phyloP scores from a whole-genome alignment of 208 protist species.

The Trypanosoma vivax region DNA sequence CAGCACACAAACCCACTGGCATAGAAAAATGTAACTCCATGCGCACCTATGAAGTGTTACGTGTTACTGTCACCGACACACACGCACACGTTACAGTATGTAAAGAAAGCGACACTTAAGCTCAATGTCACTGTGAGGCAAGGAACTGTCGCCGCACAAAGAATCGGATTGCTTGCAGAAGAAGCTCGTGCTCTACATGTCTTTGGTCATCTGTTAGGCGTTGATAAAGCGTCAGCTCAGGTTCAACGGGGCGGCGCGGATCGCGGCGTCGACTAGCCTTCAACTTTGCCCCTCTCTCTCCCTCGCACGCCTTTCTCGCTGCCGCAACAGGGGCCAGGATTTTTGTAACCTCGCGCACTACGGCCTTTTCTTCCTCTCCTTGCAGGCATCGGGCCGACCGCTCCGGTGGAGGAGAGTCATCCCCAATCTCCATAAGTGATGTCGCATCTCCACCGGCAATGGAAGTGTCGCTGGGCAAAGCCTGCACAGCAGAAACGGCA shows the following conservation, averaged over 20 bases:
- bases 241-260: conserved; percentile 10
- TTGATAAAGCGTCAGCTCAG: conserved; percentile 56
- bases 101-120: background rate
- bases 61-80: too few species aligned
- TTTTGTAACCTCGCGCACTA: conserved; percentile 29
- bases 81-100: background rate
- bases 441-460: too few species aligned
- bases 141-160: conserved; percentile 77
- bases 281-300: background rate
- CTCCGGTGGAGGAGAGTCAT: conserved; percentile 30
- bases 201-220: conserved; percentile 63
- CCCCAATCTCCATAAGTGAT: too few species aligned
- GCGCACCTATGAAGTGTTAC: too few species aligned
- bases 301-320: conserved; percentile 6
- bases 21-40: too few species aligned
- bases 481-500: too few species aligned
- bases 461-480: too few species aligned
- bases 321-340: conserved; percentile 69
- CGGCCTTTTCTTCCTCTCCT: background rate
- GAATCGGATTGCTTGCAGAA: conserved; percentile 81
- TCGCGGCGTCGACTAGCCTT: conserved; percentile 15
- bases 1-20: too few species aligned
- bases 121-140: background rate
- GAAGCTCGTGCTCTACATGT: conserved; percentile 57
- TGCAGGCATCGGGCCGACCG: conserved; percentile 15